phyloP scores from a whole-genome alignment of 2,329 filamentous ascomycete species.

The Hymenoscyphus scutula region DNA sequence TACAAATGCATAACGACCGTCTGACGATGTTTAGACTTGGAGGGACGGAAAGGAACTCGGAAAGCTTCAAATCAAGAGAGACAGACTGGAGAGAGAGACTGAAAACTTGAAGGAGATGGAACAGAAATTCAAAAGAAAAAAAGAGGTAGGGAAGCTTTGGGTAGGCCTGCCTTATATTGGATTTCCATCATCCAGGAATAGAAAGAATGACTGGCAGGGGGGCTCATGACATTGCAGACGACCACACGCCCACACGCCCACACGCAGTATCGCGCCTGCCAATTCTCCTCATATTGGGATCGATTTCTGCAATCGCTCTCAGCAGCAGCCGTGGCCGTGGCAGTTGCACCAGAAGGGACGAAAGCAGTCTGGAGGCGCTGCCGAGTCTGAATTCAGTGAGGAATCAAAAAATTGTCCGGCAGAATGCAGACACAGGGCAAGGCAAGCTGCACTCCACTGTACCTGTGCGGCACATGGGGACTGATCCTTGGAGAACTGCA shows the following conservation, averaged over 20 bases:
- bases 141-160: neutral
- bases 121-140: neutral
- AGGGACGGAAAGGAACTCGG: neutral
- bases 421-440: neutral
- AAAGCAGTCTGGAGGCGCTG: neutral
- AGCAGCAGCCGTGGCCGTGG: too few species aligned
- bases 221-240: neutral
- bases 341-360: neutral
- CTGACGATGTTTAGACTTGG: neutral
- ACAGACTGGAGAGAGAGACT: neutral
- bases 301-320: neutral
- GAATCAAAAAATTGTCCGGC: neutral
- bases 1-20: constrained; percentile 3
- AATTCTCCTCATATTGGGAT: neutral
- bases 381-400: neutral
- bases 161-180: neutral
- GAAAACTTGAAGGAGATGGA: neutral
- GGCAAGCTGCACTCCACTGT: neutral
- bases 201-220: neutral
- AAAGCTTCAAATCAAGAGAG: neutral
- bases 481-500: neutral
- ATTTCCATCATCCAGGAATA: neutral
- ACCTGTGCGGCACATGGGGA: neutral
- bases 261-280: neutral
- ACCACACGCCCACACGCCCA: too few species aligned